phyloP scores from a whole-genome alignment of 2,329 filamentous ascomycete genomes.

The Aspergillus glaucus region DNA sequence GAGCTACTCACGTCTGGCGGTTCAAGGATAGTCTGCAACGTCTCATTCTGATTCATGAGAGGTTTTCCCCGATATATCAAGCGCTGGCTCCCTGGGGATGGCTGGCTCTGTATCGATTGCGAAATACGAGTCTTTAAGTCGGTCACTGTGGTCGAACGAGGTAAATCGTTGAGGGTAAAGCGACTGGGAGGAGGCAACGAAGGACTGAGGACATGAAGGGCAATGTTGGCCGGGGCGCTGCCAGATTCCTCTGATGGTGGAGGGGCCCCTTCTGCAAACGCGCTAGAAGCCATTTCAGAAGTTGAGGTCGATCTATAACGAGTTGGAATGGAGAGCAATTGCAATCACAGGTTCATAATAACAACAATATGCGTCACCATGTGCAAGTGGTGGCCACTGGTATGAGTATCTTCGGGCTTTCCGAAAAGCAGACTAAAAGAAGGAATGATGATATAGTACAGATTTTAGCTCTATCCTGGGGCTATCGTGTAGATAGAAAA shows the following conservation, averaged over 20 bases:
- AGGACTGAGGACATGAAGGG: conserved; percentile 37
- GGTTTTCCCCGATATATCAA: conserved; percentile 54
- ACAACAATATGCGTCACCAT: neutral
- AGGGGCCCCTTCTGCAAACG: neutral
- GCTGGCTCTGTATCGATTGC: conserved; percentile 42
- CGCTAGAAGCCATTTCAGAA: neutral
- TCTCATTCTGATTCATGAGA: conserved; percentile 44
- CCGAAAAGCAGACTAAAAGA: neutral
- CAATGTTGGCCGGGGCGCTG: conserved; percentile 13
- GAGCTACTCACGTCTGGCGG: conserved; percentile 41
- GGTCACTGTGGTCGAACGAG: conserved; percentile 41
- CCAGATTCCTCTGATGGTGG: conserved; percentile 1
- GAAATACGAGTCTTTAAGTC: conserved; percentile 50
- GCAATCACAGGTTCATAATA: neutral
- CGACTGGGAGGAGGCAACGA: conserved; percentile 31
- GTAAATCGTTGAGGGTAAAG: conserved; percentile 32
- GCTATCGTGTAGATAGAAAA: neutral
- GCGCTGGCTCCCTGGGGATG: conserved; percentile 44
- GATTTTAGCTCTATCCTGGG: neutral
- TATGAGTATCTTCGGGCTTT: neutral
- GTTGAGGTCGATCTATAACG: neutral
- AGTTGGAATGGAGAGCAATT: neutral
- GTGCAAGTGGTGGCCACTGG: neutral
- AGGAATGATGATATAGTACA: neutral
- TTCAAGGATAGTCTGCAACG: conserved; percentile 46